phyloP scores from a whole-genome alignment of 2,329 filamentous ascomycete species.

The Fusarium heterosporum region DNA sequence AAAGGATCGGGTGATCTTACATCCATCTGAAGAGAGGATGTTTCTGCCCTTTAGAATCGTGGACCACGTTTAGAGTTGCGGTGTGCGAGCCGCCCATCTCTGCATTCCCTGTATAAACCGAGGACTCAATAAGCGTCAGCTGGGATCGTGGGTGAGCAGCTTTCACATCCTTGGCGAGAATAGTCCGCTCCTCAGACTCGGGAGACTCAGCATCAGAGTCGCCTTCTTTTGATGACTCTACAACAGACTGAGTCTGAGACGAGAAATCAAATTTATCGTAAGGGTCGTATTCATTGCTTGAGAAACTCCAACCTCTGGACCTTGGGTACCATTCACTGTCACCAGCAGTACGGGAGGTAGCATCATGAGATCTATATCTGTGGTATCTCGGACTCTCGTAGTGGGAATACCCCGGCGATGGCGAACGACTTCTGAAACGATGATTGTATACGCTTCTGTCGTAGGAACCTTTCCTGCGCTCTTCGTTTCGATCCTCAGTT shows the following conservation, averaged over 20 bases:
- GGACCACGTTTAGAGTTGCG: conserved; percentile 52
- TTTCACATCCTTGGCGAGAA: conserved; percentile 28
- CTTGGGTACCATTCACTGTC: conserved; percentile 13
- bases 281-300: conserved; percentile 47
- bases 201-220: conserved; percentile 50
- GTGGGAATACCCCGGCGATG: conserved; percentile 10
- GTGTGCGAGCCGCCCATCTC: conserved; percentile 53
- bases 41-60: conserved; percentile 49
- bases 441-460: not conserved
- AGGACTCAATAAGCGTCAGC: conserved; percentile 49
- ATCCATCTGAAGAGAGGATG: conserved; percentile 58
- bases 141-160: conserved; percentile 21
- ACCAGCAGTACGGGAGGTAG: conserved; percentile 4
- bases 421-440: conserved; percentile 18
- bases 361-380: conserved; percentile 9
- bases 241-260: conserved; percentile 32
- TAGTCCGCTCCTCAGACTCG: conserved; percentile 42
- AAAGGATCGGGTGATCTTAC: conserved; percentile 35
- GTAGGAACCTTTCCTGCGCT: not conserved
- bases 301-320: conserved; percentile 25
- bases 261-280: conserved; percentile 49
- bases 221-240: conserved; percentile 43
- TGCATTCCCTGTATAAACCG: conserved; percentile 55
- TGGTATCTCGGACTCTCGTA: conserved; percentile 10
- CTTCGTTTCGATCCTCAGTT: conserved; percentile 1